These are phyloP conservation scores for Penicillium sp. DNA, from an alignment of 2,329 filamentous ascomycete species.

Conservation along the genomic window DNA sequence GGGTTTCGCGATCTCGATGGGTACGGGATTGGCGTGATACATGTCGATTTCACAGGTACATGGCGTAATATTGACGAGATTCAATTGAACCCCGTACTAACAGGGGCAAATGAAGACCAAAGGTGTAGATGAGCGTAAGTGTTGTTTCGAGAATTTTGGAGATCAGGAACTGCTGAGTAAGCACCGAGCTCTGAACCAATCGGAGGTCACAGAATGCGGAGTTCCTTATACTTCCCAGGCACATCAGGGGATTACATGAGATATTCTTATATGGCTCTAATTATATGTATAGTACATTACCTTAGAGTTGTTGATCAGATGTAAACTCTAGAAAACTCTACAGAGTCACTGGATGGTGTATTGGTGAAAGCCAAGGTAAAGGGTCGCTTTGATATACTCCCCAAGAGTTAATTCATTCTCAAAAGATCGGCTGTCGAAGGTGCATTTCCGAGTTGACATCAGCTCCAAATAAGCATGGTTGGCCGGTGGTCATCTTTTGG, in stretches of 20 bases:
- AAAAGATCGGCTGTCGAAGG: no score
- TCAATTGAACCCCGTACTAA: neutral
- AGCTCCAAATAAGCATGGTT: no score
- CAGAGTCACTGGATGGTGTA: no score
- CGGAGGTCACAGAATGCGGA: conserved; percentile 7
- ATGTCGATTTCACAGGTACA: conserved; percentile 28
- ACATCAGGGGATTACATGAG: neutral
- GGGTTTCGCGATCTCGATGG: conserved; percentile 31
- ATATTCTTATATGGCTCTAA: neutral
- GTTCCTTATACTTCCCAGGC: neutral
- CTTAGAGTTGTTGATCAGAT: no score
- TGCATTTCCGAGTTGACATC: no score
- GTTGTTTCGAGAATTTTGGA: conserved; percentile 10
- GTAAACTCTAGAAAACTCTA: no score
- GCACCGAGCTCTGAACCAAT: neutral
- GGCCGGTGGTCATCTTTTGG: no score
- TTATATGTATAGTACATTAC: neutral
- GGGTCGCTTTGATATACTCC: no score
- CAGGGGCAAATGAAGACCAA: neutral
- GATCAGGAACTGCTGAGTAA: conserved; percentile 9
- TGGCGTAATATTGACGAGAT: conserved; percentile 2
- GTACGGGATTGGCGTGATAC: conserved; percentile 21
- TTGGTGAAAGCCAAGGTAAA: no score
- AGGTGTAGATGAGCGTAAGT: neutral
- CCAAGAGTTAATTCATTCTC: no score